Evolutionary conservation across 2,329 filamentous ascomycete genomes (phyloP).

Genomic region (Colletotrichum godetiae): DNA sequence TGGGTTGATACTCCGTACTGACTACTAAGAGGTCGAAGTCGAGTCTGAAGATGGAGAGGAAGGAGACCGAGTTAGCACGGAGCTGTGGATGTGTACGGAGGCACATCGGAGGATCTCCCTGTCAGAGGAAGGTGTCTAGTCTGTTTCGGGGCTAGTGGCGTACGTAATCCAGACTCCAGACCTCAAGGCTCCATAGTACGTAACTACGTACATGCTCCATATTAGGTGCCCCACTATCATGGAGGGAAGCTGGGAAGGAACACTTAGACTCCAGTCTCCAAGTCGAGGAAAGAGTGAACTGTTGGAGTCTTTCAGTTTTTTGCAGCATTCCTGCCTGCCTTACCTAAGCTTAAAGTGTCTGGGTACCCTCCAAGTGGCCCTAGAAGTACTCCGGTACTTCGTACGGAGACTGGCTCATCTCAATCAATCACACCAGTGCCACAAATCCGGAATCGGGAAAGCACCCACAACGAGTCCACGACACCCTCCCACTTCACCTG

Average conservation of each 20-base stretch:
- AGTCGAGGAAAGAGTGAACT: no score
- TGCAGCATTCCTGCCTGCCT: no score
- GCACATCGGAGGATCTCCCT: constrained; percentile 28
- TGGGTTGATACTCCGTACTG: no score
- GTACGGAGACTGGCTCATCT: not conserved
- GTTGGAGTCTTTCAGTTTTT: no score
- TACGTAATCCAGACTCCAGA: constrained; percentile 8
- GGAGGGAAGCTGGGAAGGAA: no score
- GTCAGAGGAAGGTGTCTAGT: not conserved
- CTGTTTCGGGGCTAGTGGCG: not conserved
- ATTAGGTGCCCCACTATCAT: no score
- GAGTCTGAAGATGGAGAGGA: constrained; percentile 12
- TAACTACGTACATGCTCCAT: not conserved
- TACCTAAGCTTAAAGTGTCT: no score
- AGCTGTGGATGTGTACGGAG: constrained; percentile 20
- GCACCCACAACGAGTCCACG: not conserved
- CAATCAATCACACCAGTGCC: not conserved
- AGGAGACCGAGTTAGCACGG: not conserved
- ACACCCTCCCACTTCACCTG: not conserved
- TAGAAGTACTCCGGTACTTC: no score
- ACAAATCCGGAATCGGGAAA: not conserved
- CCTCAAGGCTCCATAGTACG: not conserved
- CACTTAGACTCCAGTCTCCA: no score
- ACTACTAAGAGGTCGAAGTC: not conserved
- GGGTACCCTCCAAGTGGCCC: no score